Evolutionary conservation across 2,329 filamentous ascomycete species (phyloP).

Genomic region (Sarocladiaceae sp.): DNA sequence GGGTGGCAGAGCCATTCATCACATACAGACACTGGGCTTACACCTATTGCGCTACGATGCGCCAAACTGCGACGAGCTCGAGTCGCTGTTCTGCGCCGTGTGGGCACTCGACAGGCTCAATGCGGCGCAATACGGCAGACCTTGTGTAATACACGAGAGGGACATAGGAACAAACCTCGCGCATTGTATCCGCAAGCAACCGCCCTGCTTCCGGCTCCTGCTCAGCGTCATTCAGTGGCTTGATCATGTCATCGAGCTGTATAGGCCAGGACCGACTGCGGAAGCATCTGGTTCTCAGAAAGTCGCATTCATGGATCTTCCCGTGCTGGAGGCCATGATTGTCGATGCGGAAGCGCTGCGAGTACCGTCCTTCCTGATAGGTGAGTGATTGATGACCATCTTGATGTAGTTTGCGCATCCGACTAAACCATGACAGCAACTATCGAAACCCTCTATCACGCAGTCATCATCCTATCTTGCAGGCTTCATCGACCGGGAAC

Average conservation of each 20-base stretch:
- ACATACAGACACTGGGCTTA: conserved; percentile 49
- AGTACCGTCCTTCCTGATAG: conserved; percentile 41
- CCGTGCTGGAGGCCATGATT: conserved; percentile 52
- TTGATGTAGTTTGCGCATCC: conserved; percentile 11
- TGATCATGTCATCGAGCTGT: conserved; percentile 53
- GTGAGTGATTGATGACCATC: conserved; percentile 24
- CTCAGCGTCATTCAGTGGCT: conserved; percentile 48
- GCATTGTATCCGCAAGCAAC: conserved; percentile 42
- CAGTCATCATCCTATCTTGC: conserved; percentile 56
- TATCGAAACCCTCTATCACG: conserved; percentile 58
- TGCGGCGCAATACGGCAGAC: conserved; percentile 52
- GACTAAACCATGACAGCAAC: conserved; percentile 37
- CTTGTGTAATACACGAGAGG: conserved; percentile 53
- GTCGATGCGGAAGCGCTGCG: conserved; percentile 46
- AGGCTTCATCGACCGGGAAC: conserved; percentile 40
- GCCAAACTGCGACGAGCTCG: conserved; percentile 34
- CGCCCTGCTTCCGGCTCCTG: conserved; percentile 51
- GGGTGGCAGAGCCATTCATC: conserved; percentile 47
- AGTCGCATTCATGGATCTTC: conserved; percentile 44
- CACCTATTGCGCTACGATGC: conserved; percentile 41
- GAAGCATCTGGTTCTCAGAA: conserved; percentile 34
- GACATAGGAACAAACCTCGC: conserved; percentile 51
- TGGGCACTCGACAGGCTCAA: conserved; percentile 57
- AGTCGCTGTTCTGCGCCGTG: conserved; percentile 49
- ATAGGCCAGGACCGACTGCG: conserved; percentile 45